Evolutionary conservation across 768 basidiomycete species (phyloP), one percentile per base, ranked within the genome.

Genomic region (Ramaria sp.): DNA sequence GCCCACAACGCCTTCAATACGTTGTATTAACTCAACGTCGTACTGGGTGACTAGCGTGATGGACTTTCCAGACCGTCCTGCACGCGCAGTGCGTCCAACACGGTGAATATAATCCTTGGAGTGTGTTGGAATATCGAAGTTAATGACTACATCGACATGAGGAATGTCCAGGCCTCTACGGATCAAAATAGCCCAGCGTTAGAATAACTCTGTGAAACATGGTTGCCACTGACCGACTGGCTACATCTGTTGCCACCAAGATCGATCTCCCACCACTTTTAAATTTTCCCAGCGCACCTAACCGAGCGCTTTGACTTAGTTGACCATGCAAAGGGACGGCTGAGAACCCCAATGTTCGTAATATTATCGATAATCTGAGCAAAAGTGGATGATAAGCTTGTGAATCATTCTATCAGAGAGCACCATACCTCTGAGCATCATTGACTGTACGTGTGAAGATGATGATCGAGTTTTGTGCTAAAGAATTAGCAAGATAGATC

Each of bases 91-190:
- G 57, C 96, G 83, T 39, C 96, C 96, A 10, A 99, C 96, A 45
- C 96, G 84, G 68, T 99, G 96, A 51, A 99, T 96, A 71, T 99
- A 99, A 69, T 98, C 96, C 74, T 99, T 98, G 15, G 94, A 97
- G 68, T 98, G 91, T 0, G 91, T 91, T 1, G 96, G 96, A 61
- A 97, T 87, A 69, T 96, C 94, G 69, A 91, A 99, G 71, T 99
- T 99, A 71, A 99, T 90, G 57, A 99, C 94, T 37, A 94, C 75
- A 66, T 99, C 96, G 39, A 99, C 96, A 27, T 86, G 81, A 11
- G 94, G 93, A 59, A 99, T 93, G 70, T 99, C 95, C 45, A 99
- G 76, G 65, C 95, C 95, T 63, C 92, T 89, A 13, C 13, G 63
- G 51, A 51, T 47, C 30, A 7, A 15, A 37, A 15, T 4, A 19